phyloP scores from a whole-genome alignment of 257 asterid species.

The Solanum pimpinellifolium region DNA sequence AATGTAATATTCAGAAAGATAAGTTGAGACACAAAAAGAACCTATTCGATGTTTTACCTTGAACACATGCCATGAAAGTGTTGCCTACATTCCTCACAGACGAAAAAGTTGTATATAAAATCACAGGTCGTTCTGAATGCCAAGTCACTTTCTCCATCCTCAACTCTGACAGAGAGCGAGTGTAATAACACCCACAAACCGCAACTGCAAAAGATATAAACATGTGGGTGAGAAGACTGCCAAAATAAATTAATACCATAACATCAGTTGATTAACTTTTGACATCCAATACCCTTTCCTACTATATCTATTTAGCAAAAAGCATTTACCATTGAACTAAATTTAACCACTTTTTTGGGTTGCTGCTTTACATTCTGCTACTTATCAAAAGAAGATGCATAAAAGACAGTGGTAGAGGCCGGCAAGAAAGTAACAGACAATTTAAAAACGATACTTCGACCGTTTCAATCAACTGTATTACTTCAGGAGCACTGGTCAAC shows the following conservation, averaged over 20 bases:
- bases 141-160: slow-evolving; percentile 68
- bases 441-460: neutral
- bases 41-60: slow-evolving; percentile 28
- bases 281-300: neutral
- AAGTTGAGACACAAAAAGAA: neutral
- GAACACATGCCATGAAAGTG: slow-evolving; percentile 85
- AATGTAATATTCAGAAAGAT: neutral
- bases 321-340: neutral
- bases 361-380: neutral
- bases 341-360: neutral
- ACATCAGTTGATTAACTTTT: neutral
- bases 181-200: slow-evolving; percentile 92
- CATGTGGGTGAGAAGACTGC: neutral
- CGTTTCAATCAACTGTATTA: neutral
- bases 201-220: slow-evolving; percentile 53
- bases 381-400: neutral
- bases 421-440: neutral
- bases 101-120: slow-evolving; percentile 64
- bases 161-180: slow-evolving; percentile 81
- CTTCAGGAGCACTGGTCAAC: neutral
- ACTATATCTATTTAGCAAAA: neutral
- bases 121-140: slow-evolving; percentile 69
- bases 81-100: slow-evolving; percentile 89
- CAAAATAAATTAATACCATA: neutral
- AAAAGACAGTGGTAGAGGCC: neutral